A percentile compares a stretch with the other conserved stretches of the same genome.
These are phyloP conservation scores for Torulaspora indica DNA, from an alignment of 805 yeast genomes.

Conservation along the genomic window DNA sequence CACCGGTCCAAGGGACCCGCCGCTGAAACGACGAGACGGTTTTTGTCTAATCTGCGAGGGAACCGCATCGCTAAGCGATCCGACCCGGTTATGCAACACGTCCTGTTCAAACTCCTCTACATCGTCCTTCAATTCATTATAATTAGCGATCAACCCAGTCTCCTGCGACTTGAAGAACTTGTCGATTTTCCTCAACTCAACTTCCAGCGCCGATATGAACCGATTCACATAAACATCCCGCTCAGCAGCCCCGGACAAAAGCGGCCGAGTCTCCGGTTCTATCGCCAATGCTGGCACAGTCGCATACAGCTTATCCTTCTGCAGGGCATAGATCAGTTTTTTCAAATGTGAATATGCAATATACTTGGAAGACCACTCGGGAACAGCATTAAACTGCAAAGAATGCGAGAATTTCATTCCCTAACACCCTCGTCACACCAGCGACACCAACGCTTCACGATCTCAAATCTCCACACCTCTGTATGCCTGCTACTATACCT, in stretches of 20 bases:
- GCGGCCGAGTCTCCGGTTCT: conserved; percentile 21
- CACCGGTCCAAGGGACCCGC: conserved; percentile 8
- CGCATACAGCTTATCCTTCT: conserved; percentile 49
- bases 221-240: conserved; percentile 46
- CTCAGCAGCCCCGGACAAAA: conserved; percentile 21
- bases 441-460: neutral
- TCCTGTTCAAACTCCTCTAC: conserved; percentile 53
- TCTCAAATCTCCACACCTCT: neutral
- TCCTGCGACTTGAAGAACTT: conserved; percentile 69
- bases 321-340: conserved; percentile 76
- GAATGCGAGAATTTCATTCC: conserved; percentile 92
- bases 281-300: conserved; percentile 3
- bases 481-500: too few relatives aligned
- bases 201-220: conserved; percentile 70
- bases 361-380: conserved; percentile 94
- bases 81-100: conserved; percentile 18
- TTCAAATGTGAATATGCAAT: conserved; percentile 85
- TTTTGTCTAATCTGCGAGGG: conserved; percentile 17
- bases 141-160: conserved; percentile 35
- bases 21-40: conserved; percentile 14
- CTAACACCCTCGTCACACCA: neutral
- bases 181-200: conserved; percentile 72
- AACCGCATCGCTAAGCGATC: conserved; percentile 16
- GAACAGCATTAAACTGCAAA: conserved; percentile 93
- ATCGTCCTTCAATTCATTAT: conserved; percentile 56